Evolutionary conservation across 140 eudicot genomes (phyloP), one percentile per base, ranked within the genome.

Genomic region (Eryngium alpinum): DNA sequence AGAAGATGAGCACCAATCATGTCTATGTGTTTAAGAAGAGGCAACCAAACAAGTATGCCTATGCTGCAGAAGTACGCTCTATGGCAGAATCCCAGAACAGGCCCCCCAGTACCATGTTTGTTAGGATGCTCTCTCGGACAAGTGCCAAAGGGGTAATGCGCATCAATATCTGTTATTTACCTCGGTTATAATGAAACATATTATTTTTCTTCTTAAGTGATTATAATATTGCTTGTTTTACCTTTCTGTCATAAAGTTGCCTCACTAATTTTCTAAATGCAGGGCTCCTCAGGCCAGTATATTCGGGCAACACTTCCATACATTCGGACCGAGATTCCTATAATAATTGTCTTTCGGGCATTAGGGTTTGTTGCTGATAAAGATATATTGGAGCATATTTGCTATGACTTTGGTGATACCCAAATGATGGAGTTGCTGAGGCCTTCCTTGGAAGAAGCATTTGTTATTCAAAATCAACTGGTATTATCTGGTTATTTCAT

Each of bases 371-470:
- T 95, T 75, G 99, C 99, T 63, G 99, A 95, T 86, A 95, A 95
- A 83, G 99, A 95, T 83, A 95, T 95, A 57, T 81, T 95, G n/a
- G 97, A 91, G 84, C 99, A 92, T 85, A 95, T 95, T 21, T 95
- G 99, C 72, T 95, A 95, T 82, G 96, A 92, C 88, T 95, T 95
- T 73, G 83, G 89, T 66, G 99, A 95, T 85, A 92, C 97, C 31
- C 97, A 95, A 86, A 95, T 95, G 99, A 95, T 95, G 99, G 99
- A 95, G 85, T 83, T 95, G 89, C 84, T 95, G 27, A 87, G 97
- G 63, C 99, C 99, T 72, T 95, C 99, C 60, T 83, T 95, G 81
- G 99, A 95, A 87, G 99, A 95, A 89, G 99, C 99, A 14, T 95
- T 95, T 85, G 99, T 95, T 6, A 95, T 95, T 73, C 99, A 95